A percentile compares a stretch with the other conserved stretches of the same genome.
Conservation (phyloP, 768 basidiomycete species). For the Epithele typhae region DNA sequence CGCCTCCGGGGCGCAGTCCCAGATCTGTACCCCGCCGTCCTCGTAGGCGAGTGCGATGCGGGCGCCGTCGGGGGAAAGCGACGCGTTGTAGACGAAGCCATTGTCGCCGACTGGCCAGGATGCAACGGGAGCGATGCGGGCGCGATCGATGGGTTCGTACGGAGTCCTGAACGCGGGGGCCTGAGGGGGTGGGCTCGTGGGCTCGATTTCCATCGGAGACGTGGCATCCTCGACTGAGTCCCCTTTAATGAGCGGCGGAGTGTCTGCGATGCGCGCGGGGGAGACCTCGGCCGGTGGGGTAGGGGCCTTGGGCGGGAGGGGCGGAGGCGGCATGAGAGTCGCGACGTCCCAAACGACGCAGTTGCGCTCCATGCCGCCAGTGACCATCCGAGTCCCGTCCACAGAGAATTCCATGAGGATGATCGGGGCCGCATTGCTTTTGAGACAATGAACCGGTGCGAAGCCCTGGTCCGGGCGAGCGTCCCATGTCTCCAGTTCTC, state of each 20-base stretch:
- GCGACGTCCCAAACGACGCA: background rate
- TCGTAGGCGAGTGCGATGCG: conserved; percentile 31
- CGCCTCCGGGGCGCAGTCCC: too few relatives aligned
- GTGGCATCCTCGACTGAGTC: too few relatives aligned
- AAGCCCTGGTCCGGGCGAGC: background rate
- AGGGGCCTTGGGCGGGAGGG: too few relatives aligned
- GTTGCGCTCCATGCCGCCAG: conserved; percentile 2
- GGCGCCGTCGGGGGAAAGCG: conserved; percentile 15
- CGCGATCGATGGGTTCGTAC: too few relatives aligned
- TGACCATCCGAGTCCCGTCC: conserved; percentile 9
- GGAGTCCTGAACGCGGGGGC: background rate
- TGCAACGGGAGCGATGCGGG: too few relatives aligned
- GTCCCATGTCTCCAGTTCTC: conserved; percentile 9
- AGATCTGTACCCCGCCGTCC: conserved; percentile 14
- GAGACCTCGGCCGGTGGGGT: too few relatives aligned
- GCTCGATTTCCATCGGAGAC: too few relatives aligned
- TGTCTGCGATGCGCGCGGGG: too few relatives aligned
- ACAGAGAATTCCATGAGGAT: conserved; percentile 29
- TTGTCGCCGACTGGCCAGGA: background rate
- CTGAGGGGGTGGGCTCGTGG: too few relatives aligned
- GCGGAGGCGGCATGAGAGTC: background rate
- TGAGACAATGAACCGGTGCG: background rate
- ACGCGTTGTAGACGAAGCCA: conserved; percentile 7
- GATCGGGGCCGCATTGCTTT: conserved; percentile 11
- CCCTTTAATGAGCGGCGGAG: too few relatives aligned